phyloP scores from a whole-genome alignment of 768 basidiomycete genomes.

The Rhodotorula taiwanensis region DNA sequence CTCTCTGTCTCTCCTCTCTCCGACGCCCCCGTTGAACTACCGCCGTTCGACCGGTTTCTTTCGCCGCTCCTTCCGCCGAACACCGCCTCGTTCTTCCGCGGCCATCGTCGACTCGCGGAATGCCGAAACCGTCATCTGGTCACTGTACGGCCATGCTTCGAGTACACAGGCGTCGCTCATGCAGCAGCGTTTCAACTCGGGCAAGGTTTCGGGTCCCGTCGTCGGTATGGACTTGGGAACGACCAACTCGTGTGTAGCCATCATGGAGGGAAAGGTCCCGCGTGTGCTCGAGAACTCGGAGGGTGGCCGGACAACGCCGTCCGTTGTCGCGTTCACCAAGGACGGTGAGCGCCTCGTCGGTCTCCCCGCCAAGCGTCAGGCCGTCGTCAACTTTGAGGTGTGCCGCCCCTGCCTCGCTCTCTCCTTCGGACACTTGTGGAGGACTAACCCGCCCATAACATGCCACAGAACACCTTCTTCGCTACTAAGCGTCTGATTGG shows the following conservation, averaged over 20 bases:
- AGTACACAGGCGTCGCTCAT: conserved; percentile 15
- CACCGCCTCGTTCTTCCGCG: background rate
- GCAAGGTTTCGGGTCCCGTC: conserved; percentile 37
- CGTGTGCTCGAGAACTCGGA: conserved; percentile 96
- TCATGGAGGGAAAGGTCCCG: conserved; percentile 47
- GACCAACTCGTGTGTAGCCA: conserved; percentile 37
- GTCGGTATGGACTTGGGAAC: conserved; percentile 37
- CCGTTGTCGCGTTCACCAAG: conserved; percentile 97
- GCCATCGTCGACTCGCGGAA: too few species aligned
- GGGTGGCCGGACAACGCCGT: conserved; percentile 95
- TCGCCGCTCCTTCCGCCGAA: background rate
- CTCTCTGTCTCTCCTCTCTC: too few species aligned
- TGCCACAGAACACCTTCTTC: conserved; percentile 65
- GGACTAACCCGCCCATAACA: too few species aligned
- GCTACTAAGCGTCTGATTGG: conserved; percentile 77
- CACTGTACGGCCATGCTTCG: background rate
- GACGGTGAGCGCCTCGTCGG: conserved; percentile 89
- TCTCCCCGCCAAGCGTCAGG: conserved; percentile 93
- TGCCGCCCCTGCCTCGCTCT: conserved; percentile 30
- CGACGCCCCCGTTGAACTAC: too few species aligned
- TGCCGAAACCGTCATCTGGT: too few species aligned
- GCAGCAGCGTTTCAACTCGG: conserved; percentile 36
- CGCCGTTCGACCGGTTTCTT: too few species aligned
- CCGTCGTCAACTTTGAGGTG: conserved; percentile 84
- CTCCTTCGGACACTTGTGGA: conserved; percentile 63